phyloP scores from a whole-genome alignment of 345 rosid genomes.

The Carallia pectinifolia region DNA sequence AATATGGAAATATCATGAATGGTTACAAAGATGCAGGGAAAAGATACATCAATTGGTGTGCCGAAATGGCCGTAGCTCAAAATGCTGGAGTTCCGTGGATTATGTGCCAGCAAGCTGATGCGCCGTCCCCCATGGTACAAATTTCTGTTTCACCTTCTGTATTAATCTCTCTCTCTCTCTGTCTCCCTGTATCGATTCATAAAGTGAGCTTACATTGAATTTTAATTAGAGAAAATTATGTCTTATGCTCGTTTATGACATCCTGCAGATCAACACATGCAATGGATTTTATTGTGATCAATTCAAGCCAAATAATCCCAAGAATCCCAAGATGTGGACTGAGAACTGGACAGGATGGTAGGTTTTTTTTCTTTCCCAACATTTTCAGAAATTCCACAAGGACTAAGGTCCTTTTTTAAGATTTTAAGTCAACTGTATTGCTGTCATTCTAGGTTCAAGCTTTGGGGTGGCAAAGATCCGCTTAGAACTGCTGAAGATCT shows the following conservation, averaged over 20 bases:
- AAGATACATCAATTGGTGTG: conserved; percentile 26
- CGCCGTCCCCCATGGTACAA: conserved; percentile 22
- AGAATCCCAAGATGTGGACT: conserved; percentile 54
- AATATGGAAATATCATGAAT: conserved; percentile 23
- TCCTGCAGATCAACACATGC: conserved; percentile 19
- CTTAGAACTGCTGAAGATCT: conserved; percentile 20
- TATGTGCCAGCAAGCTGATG: conserved; percentile 30
- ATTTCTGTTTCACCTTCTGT: not conserved
- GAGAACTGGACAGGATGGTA: conserved; percentile 80
- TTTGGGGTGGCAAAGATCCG: conserved; percentile 16
- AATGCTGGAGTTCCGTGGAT: conserved; percentile 28
- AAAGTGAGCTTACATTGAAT: too few relatives aligned
- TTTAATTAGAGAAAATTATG: not conserved
- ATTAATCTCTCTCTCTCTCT: too few relatives aligned
- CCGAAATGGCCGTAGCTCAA: conserved; percentile 25
- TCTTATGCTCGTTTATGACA: too few relatives aligned
- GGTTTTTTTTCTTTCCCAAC: not conserved
- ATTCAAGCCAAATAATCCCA: conserved; percentile 14
- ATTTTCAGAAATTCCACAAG: not conserved
- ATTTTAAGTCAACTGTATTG: not conserved
- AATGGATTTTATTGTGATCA: conserved; percentile 42
- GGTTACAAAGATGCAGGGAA: conserved; percentile 26
- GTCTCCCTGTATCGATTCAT: too few relatives aligned
- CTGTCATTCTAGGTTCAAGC: conserved; percentile 10
- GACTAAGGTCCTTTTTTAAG: not conserved